Base-by-base conservation (phyloP, 805 yeast species). In the Candida sithepensis region DNA sequence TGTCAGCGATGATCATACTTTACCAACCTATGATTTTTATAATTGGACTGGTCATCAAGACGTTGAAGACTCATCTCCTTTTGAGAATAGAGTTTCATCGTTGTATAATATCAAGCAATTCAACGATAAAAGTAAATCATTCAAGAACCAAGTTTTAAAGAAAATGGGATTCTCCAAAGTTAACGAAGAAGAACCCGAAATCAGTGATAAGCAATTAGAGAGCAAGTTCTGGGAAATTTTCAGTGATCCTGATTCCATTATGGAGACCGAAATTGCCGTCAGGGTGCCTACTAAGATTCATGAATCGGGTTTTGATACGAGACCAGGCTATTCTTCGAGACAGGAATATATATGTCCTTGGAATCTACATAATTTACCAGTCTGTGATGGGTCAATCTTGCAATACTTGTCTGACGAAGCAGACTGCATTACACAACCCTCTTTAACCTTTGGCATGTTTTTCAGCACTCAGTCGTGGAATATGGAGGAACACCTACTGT, bases 401-500 rank as follows among this genome's bases (percentile, higher is more conserved):
- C 65, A 71, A 32, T 79, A 71, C 43, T 47, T 70, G 3, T 73
- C 77, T 44, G 70, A 72, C 43, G 78, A 75, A 50, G 66, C 66
- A 28, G 77, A 69, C 13, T 48, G 73, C 4, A 48, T 79, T 14
- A 56, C 73, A 3, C 64, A 59, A 19, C 72, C 88, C 0, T 61
- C 65, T n/a, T 44, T 81, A 33, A 71, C 73, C 40, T 67, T 82
- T 10, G 80, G 78, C 1, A 76, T 77, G 79, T 66, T 79, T 2
- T 77, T 74, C 51, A 73, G 84, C 43, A 65, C 77, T 2, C 74
- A 75, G 44, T 71, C 78, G 39, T 85, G 88, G 88, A 61, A 65
- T 19, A 62, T 73, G 45, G 86, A 79, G 53, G 90, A 84, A 52
- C 85, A 79, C 50, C 78, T 77, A 60, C 61, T 84, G 2, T 79